Base-by-base conservation (phyloP, 139 green algal species). In the Nannochloris sp. region DNA sequence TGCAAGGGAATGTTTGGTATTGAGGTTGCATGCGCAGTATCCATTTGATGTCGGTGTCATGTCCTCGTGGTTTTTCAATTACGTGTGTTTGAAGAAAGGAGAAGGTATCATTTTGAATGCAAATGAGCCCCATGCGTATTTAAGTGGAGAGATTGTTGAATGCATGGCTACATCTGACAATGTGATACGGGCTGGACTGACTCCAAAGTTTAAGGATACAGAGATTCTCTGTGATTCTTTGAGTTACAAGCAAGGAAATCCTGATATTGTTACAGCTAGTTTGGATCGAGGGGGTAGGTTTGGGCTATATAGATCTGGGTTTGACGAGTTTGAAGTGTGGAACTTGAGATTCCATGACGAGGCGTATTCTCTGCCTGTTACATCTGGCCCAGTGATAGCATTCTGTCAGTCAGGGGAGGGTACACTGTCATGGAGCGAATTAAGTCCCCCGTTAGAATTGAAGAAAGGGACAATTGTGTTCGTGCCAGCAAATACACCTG, bases 61-160 rank as follows among this genome's bases (percentile, higher is more conserved):
- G 17, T 82, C 86, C 11, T 71, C 82, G 4, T 95, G 83, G 82
- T 95, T 97, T 74, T 85, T 99, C 49, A 98, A 98, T 80, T 67
- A 86, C 46, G 72, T 96, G 17, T 66, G 25, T n/a, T 55, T 84
- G 44, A 14, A 50, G 36, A 56, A 51, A 55, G 83, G 82, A 14
- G 70, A 94, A 69, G 83, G 73, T 10, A 84, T 99, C 37, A 93
- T 90, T 69, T 73, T 98, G 26, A 65, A 81, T 2, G 88, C 93
- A 53, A 99, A 99, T 71, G 89, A 95, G 78, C 93, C 93, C 2
- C 93, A 99, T 70, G 93, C 93, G 1, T 99, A 99, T 78, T 49
- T 99, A 8, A 73, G 70, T 25, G 88, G 89, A 4, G 69, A 91
- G 56, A 70, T 94, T 31, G 74, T 97, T 17, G 93, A 99, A 80